Evolutionary conservation across 2,329 filamentous ascomycete species (phyloP), one percentile per base, ranked within the genome.

Genomic region (Penicillium polonicum): DNA sequence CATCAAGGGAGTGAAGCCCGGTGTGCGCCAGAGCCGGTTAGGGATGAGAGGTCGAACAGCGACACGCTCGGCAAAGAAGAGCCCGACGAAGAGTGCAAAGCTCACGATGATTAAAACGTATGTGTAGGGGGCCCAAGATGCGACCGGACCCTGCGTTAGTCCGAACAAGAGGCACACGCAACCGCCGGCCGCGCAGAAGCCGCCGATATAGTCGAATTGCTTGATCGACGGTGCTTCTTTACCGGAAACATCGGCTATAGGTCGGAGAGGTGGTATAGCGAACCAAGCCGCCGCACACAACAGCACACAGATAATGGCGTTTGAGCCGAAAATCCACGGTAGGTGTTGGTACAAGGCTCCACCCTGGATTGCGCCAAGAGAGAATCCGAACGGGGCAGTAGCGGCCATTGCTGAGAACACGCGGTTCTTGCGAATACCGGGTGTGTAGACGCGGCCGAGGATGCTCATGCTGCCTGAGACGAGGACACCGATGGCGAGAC

Each of bases 91-190:
- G 17, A 82, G 69, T 0, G 82, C 52, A n/a, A 81, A 46, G 4
- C 80, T 80, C 3, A 83, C 57, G 25, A 81, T 77, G 1, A 83
- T 72, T 8, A 78, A 62, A 1, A 76, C 72, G 60, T 78, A 79
- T 15, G 81, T 77, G 64, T 83, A 83, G 0, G 79, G 70, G 4
- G 75, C 62, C 82, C 82, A 83, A 0, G 78, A 76, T 5, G 78
- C 78, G 1, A 79, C 74, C 0, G 79, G 76, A 3, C 79, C 80
- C 64, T 83, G 80, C 39, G 84, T 85, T 71, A 82, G 81, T 0
- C 82, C 80, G 51, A 85, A 81, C 55, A 85, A 83, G 62, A 85
- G 75, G n/a, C 83, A 74, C 3, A 84, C 75, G 55, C 84, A 74
- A 7, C 77, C 80, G 3, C 73, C 72, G 6, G 84, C 76, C 5